Evolutionary conservation across 805 yeast genomes (phyloP).

Genomic region (Cyberlindnera americana): DNA sequence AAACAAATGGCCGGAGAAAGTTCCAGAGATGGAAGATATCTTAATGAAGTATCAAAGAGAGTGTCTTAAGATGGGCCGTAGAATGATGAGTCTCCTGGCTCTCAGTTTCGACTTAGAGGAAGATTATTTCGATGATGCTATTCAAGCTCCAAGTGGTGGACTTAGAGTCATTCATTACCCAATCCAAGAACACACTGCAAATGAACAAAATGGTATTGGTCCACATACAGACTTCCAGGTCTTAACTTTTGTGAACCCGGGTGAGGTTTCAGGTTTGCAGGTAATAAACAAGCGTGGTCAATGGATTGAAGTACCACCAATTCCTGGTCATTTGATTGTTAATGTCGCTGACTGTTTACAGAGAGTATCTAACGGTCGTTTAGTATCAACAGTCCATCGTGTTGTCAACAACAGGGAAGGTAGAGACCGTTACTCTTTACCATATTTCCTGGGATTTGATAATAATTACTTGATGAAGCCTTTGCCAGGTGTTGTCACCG

Average conservation of each 20-base stretch:
- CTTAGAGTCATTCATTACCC: slow-evolving; percentile 35
- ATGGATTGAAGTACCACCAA: slow-evolving; percentile 33
- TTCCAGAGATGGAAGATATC: slow-evolving; percentile 24
- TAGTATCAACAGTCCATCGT: slow-evolving; percentile 38
- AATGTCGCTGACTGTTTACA: slow-evolving; percentile 38
- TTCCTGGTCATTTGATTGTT: slow-evolving; percentile 33
- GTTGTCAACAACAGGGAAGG: slow-evolving; percentile 28
- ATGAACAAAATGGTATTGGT: slow-evolving; percentile 34
- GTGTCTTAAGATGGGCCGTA: slow-evolving; percentile 26
- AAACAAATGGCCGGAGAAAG: slow-evolving; percentile 29
- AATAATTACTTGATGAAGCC: slow-evolving; percentile 20
- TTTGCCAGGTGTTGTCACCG: slow-evolving; percentile 21
- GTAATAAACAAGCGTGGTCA: slow-evolving; percentile 33
- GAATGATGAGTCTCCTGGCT: slow-evolving; percentile 28
- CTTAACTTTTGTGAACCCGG: slow-evolving; percentile 35
- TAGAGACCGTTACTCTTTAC: slow-evolving; percentile 23
- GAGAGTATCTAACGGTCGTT: slow-evolving; percentile 37
- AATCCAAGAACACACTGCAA: slow-evolving; percentile 26
- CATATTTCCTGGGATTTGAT: slow-evolving; percentile 25
- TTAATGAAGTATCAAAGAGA: slow-evolving; percentile 24
- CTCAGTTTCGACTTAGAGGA: slow-evolving; percentile 30
- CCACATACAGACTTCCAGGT: slow-evolving; percentile 39
- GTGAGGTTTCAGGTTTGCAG: slow-evolving; percentile 36
- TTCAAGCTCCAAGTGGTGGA: slow-evolving; percentile 28
- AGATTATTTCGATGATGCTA: slow-evolving; percentile 25